Evolutionary conservation across 257 asterid genomes (phyloP).

Genomic region (Fraxinus anomala): DNA sequence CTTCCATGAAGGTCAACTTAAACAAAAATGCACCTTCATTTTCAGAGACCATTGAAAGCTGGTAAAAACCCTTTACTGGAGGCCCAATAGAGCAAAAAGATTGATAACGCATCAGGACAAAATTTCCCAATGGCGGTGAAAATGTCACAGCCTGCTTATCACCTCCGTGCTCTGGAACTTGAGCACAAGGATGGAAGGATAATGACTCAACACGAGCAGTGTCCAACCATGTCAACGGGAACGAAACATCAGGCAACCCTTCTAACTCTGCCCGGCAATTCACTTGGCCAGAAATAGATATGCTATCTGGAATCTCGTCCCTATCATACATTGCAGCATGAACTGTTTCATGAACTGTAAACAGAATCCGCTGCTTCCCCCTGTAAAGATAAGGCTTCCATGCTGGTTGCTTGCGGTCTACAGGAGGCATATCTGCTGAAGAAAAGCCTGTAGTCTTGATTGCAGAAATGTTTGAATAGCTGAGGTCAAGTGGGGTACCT

Average conservation of each 20-base stretch:
- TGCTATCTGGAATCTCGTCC: conserved; percentile 91
- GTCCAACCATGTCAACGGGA: conserved; percentile 78
- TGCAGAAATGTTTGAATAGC: conserved; percentile 73
- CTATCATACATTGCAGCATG: conserved; percentile 93
- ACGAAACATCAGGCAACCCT: conserved; percentile 88
- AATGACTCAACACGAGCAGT: conserved; percentile 70
- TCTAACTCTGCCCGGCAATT: conserved; percentile 96
- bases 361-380: conserved; percentile 89
- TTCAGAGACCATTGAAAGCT: conserved; percentile 97
- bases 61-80: conserved; percentile 94
- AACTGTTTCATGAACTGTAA: conserved; percentile 84
- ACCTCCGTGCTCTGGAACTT: conserved; percentile 94
- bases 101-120: conserved; percentile 77
- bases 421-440: conserved; percentile 75
- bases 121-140: conserved; percentile 92
- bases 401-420: conserved; percentile 90
- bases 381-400: conserved; percentile 96
- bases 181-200: conserved; percentile 95
- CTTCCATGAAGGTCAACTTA: conserved; percentile 87
- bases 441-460: conserved; percentile 79
- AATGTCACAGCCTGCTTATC: conserved; percentile 84
- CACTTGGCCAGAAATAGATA: conserved; percentile 86
- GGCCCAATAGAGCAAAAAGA: conserved; percentile 74
- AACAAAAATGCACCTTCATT: conserved; percentile 97
- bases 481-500: conserved; percentile 93